A percentile compares a stretch with the other conserved stretches of the same genome.
These are phyloP conservation scores for Rhynchosporium graminicola DNA, from an alignment of 2,329 filamentous ascomycete genomes.

Conservation along the genomic window DNA sequence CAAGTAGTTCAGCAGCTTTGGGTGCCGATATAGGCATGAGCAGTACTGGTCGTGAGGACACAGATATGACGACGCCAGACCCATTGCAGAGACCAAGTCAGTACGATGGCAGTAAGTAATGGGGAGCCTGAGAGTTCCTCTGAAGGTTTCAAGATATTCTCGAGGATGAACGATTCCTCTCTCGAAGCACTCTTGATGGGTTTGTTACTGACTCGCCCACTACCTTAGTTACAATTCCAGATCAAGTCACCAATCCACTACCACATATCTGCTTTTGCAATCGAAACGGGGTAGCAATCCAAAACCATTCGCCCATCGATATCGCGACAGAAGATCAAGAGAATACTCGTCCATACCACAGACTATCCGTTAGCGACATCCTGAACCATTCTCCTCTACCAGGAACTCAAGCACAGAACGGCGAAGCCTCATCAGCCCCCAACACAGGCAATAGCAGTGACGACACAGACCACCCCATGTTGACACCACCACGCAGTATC, in stretches of 20 bases:
- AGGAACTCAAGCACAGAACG: background rate
- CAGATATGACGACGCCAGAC: background rate
- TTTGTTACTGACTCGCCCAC: too few species aligned
- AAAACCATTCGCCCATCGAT: background rate
- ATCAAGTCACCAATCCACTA: background rate
- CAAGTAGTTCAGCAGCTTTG: too few species aligned
- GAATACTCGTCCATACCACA: conserved; percentile 5
- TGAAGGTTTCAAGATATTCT: too few species aligned
- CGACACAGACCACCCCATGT: background rate
- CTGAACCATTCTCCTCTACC: conserved; percentile 9
- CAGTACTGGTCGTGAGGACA: background rate
- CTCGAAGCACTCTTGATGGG: too few species aligned
- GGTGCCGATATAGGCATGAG: background rate
- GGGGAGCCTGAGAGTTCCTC: too few species aligned
- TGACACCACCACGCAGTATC: conserved; percentile 2
- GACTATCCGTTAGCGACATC: conserved; percentile 14
- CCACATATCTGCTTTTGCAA: conserved; percentile 9
- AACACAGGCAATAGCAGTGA: background rate
- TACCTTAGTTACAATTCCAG: too few species aligned
- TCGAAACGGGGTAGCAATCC: background rate
- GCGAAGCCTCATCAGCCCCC: background rate
- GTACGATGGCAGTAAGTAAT: background rate
- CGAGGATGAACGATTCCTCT: too few species aligned
- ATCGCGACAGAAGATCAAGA: conserved; percentile 7
- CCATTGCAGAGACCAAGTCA: background rate